Conservation (phyloP, 1,284 basidiomycete genomes). For the Hymenochaete sp. region DNA sequence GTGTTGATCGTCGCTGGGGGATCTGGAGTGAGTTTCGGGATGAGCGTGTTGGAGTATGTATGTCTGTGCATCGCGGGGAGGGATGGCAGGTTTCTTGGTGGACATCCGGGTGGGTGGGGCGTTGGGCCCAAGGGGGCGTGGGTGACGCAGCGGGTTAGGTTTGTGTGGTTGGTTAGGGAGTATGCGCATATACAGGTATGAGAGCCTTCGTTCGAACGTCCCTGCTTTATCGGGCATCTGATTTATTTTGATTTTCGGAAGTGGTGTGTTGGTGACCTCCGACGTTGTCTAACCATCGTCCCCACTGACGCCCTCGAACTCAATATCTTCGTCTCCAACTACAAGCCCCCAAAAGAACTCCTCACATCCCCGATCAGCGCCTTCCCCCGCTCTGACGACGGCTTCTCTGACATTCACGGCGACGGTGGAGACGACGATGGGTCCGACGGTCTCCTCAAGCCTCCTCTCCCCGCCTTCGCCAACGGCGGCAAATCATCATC, state of each 20-base stretch:
- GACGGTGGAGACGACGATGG: conserved; percentile 9
- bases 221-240: conserved; percentile 45
- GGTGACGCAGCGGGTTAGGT: conserved; percentile 55
- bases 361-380: conserved; percentile 13
- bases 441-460: conserved; percentile 9
- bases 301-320: conserved; percentile 53
- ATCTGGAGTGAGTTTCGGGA: conserved; percentile 71
- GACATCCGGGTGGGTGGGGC: conserved; percentile 35
- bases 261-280: conserved; percentile 70
- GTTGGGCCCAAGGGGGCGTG: conserved; percentile 32
- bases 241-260: conserved; percentile 39
- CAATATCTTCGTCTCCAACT: conserved; percentile 75
- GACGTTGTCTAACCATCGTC: conserved; percentile 60
- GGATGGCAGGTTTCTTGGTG: conserved; percentile 39
- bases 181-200: conserved; percentile 36
- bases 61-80: conserved; percentile 54
- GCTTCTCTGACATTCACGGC: background rate
- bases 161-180: conserved; percentile 81
- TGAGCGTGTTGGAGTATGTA: conserved; percentile 65
- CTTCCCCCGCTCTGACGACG: too few species aligned
- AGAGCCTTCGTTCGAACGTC: too few species aligned
- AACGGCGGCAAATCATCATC: background rate
- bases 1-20: conserved; percentile 72
- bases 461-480: conserved; percentile 13
- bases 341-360: conserved; percentile 22